These are phyloP conservation scores for Anethum foeniculum DNA, from an alignment of 140 eudicot genomes.

Conservation along the genomic window DNA sequence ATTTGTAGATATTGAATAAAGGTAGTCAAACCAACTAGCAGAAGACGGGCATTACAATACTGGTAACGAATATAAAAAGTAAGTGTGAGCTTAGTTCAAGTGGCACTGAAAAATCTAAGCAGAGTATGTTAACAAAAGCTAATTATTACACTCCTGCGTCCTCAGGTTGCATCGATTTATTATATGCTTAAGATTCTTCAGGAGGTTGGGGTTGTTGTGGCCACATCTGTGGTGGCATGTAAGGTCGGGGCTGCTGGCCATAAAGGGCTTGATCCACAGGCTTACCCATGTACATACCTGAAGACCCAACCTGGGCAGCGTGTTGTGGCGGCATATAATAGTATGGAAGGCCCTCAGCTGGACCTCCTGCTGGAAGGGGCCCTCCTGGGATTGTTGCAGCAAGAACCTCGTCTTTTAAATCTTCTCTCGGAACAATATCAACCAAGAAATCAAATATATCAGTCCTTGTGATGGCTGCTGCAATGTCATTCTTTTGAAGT, in stretches of 20 bases:
- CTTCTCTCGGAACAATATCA: constrained; percentile 36
- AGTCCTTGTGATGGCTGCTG: constrained; percentile 34
- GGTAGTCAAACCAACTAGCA: neutral
- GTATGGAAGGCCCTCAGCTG: constrained; percentile 5
- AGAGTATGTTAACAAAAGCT: neutral
- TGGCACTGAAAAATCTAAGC: neutral
- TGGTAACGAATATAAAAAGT: neutral
- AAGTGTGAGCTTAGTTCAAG: neutral
- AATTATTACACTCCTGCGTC: constrained; percentile 2
- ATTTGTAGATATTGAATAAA: neutral
- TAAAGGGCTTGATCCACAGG: constrained; percentile 37
- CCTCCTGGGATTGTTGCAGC: constrained; percentile 31
- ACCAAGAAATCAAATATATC: constrained; percentile 40
- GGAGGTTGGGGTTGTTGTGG: constrained; percentile 39
- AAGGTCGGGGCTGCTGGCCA: constrained; percentile 41
- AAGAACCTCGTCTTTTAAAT: constrained; percentile 28
- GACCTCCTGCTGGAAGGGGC: constrained; percentile 25
- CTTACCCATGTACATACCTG: constrained; percentile 34
- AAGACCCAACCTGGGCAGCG: constrained; percentile 33
- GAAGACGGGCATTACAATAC: neutral
- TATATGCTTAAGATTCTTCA: constrained; percentile 27
- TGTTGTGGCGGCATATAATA: constrained; percentile 25
- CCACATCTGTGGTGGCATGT: constrained; percentile 40
- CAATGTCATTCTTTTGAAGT: constrained; percentile 35
- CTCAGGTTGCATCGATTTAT: neutral